Base-by-base conservation (phyloP, 768 basidiomycete genomes). In the Mycena chlorophos region DNA sequence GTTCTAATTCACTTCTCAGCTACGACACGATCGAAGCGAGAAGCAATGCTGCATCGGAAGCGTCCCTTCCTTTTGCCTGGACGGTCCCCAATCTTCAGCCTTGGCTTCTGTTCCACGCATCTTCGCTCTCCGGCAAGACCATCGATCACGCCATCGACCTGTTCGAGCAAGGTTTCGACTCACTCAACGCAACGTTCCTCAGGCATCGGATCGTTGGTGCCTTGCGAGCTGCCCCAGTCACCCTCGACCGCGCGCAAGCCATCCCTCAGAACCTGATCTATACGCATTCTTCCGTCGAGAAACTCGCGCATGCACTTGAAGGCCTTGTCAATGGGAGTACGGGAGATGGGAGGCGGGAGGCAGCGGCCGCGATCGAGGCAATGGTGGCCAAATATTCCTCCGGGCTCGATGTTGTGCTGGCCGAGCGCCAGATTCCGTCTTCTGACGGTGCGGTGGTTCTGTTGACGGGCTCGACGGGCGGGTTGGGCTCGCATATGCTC, bases 121-220 rank as follows among this genome's bases (percentile, higher is more conserved):
- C 60, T 19, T 45, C 66, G 13, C 13, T 29, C 2, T 49, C 59
- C 1, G 39, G 51, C 20, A 27, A 23, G 4, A 25, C 31, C 4
- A 25, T 68, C 14, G 53, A 54, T 2, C 12, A 54, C 5, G 48
- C 62, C 10, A 49, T 29, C 22, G 63, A 69, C 62, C 45, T 73
- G 6, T 73, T 72, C 47, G 62, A 65, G 14, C 66, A 69, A 48
- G 71, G 69, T 12, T 71, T 71, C 38, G 71, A 73, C 27, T 74
- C 74, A 48, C 55, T 77, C 43, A 71, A 67, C 14, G 71, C 72
- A 8, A 73, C 71, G 0, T 70, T 73, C 49, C 59, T 77, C 23
- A 70, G 66, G 45, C 73, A 70, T 34, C 68, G 73, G 5, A 69
- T 76, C 37, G 14, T 70, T 13, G 66, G 63, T 20, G 72, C 68